Evolutionary conservation across 805 yeast species (phyloP), one percentile per base, ranked within the genome.

Genomic region (Candida namnaoensis): DNA sequence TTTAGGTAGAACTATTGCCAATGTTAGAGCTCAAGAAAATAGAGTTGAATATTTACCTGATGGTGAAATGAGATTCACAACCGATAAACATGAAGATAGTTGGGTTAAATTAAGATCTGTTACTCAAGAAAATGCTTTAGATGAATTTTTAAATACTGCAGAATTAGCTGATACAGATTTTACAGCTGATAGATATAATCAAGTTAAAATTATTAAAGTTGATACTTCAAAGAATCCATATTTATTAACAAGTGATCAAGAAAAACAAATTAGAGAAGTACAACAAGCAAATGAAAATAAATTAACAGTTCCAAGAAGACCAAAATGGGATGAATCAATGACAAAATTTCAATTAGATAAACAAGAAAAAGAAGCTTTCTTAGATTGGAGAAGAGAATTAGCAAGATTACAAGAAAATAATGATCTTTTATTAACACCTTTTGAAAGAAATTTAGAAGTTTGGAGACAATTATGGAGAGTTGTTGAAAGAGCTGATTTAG

Each of bases 381-480:
- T 93, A 54, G 82, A 85, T 28, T 93, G 99, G 99, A 78, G 99
- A 67, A 73, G 98, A 57, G 80, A 80, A 39, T 71, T 93, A 46
- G 99, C 99, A 0, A 62, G 72, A 36, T 68, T 93, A 43, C 95
- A 90, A 48, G 95, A 91, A 60, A 75, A 74, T 51, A 78, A 88
- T 49, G 95, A 91, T 60, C 69, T 93, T 53, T 68, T 90, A 44
- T 72, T 93, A 58, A 93, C 99, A 0, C 99, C 99, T 5, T 93
- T 91, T 58, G 99, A 93, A 68, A 79, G 99, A 68, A 93, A 93
- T 60, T 70, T 93, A 48, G 96, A 91, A 70, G 97, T 93, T 44
- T 93, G 99, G 99, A 80, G 93, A 58, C 99, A 93, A 65, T 69
- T 93, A 49, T 93, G 99, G 99, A 77, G 99, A 65, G 99, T 93